phyloP scores from a whole-genome alignment of 441 rosid species.

The Biscutella laevigata region DNA sequence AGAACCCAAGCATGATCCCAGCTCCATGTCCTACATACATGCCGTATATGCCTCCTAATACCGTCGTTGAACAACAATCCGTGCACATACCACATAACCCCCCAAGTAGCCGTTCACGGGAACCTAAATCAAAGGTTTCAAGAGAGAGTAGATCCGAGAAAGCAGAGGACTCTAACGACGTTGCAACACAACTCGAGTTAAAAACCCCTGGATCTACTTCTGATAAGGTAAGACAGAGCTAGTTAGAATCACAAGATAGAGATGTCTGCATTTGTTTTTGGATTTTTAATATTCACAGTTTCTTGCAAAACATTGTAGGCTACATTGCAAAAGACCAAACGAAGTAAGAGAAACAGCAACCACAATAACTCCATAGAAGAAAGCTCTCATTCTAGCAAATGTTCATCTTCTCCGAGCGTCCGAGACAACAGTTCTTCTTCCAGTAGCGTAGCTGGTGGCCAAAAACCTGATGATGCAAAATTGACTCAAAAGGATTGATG shows the following conservation, averaged over 20 bases:
- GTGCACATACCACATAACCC: slow-evolving; percentile 36
- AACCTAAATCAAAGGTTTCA: slow-evolving; percentile 42
- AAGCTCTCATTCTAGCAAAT: slow-evolving; percentile 50
- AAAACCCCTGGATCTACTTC: slow-evolving; percentile 68
- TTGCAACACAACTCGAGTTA: slow-evolving; percentile 68
- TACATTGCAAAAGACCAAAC: slow-evolving; percentile 35
- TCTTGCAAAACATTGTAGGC: slow-evolving; percentile 31
- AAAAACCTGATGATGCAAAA: slow-evolving; percentile 35
- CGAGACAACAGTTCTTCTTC: slow-evolving; percentile 71
- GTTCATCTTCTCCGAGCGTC: slow-evolving; percentile 59
- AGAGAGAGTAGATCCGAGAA: slow-evolving; percentile 49
- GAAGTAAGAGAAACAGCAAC: slow-evolving; percentile 34
- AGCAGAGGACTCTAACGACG: slow-evolving; percentile 48
- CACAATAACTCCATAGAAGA: slow-evolving; percentile 32
- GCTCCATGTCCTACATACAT: slow-evolving; percentile 56
- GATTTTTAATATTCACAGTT: neutral
- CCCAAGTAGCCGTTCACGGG: slow-evolving; percentile 34
- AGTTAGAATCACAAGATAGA: neutral
- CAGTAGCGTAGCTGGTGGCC: slow-evolving; percentile 48
- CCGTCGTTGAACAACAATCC: slow-evolving; percentile 50
- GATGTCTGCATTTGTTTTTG: neutral
- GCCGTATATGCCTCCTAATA: slow-evolving; percentile 52
- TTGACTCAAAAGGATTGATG: neutral
- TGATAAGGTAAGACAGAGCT: slow-evolving; percentile 54
- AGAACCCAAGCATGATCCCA: slow-evolving; percentile 58